A percentile compares a stretch with the other conserved stretches of the same genome.
Evolutionary conservation across 163 green algal genomes (phyloP).

Genomic region (Scenedesmus sp.): DNA sequence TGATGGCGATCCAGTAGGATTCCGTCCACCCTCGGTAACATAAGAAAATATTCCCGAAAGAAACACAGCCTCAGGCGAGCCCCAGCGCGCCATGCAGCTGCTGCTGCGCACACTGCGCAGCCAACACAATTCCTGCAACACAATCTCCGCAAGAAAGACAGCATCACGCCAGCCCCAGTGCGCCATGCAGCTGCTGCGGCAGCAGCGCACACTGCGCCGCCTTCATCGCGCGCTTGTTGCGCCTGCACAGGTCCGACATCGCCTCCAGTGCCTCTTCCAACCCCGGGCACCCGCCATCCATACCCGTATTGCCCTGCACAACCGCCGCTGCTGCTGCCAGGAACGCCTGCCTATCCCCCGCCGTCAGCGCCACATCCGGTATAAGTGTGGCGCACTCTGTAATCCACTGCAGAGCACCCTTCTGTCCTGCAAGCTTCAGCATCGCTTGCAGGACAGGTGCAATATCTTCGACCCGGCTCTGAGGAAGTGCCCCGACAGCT

Average conservation of each 20-base stretch:
- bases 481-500: constrained; percentile 67
- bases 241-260: constrained; percentile 74
- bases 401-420: constrained; percentile 67
- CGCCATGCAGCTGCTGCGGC: constrained; percentile 53
- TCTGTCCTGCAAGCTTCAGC: constrained; percentile 37
- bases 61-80: background rate
- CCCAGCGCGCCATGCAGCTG: constrained; percentile 42
- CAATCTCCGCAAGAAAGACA: background rate
- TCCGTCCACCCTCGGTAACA: too few relatives aligned
- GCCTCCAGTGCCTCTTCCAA: constrained; percentile 72
- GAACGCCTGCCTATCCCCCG: constrained; percentile 66
- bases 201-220: constrained; percentile 64
- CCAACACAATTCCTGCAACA: background rate
- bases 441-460: constrained; percentile 36
- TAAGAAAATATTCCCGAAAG: too few relatives aligned
- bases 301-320: background rate
- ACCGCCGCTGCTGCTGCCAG: constrained; percentile 32
- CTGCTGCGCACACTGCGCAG: constrained; percentile 13
- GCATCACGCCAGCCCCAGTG: constrained; percentile 20
- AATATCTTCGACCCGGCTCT: constrained; percentile 66
- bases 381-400: constrained; percentile 58
- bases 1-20: too few relatives aligned
- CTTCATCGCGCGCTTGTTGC: constrained; percentile 64
- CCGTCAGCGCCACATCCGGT: constrained; percentile 59
- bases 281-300: constrained; percentile 29